Conservation (phyloP, 2,329 filamentous ascomycete species). For the Trichoderma pleuroti region DNA sequence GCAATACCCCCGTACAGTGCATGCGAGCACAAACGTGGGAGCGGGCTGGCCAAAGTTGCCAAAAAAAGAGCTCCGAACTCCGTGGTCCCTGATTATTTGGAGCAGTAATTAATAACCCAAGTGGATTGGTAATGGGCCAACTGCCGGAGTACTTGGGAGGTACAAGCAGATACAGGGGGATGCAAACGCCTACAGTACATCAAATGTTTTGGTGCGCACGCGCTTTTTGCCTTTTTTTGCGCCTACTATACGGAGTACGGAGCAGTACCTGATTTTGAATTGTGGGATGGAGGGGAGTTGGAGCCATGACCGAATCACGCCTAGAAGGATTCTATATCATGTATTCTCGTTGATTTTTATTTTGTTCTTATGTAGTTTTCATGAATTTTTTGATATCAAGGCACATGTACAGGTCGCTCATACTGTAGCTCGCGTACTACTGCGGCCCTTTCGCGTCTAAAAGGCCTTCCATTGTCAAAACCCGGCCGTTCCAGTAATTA, state of each 20-base stretch:
- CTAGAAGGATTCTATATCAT: neutral
- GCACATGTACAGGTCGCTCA: neutral
- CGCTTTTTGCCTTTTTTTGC: neutral
- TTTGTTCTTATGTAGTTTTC: neutral
- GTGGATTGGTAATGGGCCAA: slow-evolving; percentile 7
- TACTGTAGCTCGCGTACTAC: neutral
- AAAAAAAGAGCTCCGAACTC: neutral
- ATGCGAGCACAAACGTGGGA: neutral
- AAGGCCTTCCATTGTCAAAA: neutral
- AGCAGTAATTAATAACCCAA: slow-evolving; percentile 1
- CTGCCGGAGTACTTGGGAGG: neutral
- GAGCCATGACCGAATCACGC: neutral
- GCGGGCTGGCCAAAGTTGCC: neutral
- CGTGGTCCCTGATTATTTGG: neutral
- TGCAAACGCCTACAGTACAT: too few species aligned
- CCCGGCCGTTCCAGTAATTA: neutral
- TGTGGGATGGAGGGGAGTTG: neutral
- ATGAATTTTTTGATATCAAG: neutral
- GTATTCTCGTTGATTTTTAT: neutral
- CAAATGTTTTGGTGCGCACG: too few species aligned
- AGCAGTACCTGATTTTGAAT: neutral
- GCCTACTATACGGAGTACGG: neutral
- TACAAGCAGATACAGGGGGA: neutral
- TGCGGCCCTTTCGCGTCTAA: neutral
- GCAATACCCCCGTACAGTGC: neutral